These are phyloP conservation scores for Talaromyces ruber DNA, from an alignment of 495 filamentous ascomycete species.

Conservation along the genomic window DNA sequence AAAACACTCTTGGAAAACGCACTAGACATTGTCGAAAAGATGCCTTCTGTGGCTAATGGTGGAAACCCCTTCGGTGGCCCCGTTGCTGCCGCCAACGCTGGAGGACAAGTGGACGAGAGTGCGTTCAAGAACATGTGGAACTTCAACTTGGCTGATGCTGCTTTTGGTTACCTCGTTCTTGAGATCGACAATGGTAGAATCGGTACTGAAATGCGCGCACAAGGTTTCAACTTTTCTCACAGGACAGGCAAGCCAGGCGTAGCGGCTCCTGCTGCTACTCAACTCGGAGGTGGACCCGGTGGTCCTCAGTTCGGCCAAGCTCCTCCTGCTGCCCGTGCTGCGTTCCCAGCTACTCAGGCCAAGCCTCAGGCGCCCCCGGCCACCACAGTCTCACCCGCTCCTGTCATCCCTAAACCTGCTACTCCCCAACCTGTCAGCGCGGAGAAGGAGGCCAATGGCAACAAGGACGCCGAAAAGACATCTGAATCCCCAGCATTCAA, in stretches of 20 bases:
- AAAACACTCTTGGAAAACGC: slow-evolving; percentile 85
- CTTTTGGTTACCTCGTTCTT: slow-evolving; percentile 90
- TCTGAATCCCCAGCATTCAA: slow-evolving; percentile 29
- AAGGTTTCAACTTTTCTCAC: slow-evolving; percentile 99
- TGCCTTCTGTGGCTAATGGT: slow-evolving; percentile 89
- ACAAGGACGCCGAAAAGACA: slow-evolving; percentile 27
- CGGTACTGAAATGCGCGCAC: slow-evolving; percentile 95
- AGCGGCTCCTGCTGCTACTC: slow-evolving; percentile 28
- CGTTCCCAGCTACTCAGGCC: slow-evolving; percentile 22
- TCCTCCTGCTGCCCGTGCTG: slow-evolving; percentile 20
- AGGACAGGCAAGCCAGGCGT: slow-evolving; percentile 46
- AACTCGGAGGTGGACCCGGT: slow-evolving; percentile 23
- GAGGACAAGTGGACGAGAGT: slow-evolving; percentile 92
- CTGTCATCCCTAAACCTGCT: slow-evolving; percentile 42
- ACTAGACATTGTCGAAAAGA: slow-evolving; percentile 83
- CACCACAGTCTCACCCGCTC: slow-evolving; percentile 36
- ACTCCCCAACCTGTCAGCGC: slow-evolving; percentile 42
- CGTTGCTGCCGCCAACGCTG: slow-evolving; percentile 57
- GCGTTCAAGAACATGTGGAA: slow-evolving; percentile 99
- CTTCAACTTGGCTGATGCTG: slow-evolving; percentile 96
- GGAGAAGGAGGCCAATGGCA: slow-evolving; percentile 36
- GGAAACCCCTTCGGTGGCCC: slow-evolving; percentile 94
- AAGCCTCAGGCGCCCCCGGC: slow-evolving; percentile 19
- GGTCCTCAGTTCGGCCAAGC: slow-evolving; percentile 39
- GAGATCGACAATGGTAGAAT: slow-evolving; percentile 93